Conservation (phyloP, 768 basidiomycete genomes). For the Russula sp. region DNA sequence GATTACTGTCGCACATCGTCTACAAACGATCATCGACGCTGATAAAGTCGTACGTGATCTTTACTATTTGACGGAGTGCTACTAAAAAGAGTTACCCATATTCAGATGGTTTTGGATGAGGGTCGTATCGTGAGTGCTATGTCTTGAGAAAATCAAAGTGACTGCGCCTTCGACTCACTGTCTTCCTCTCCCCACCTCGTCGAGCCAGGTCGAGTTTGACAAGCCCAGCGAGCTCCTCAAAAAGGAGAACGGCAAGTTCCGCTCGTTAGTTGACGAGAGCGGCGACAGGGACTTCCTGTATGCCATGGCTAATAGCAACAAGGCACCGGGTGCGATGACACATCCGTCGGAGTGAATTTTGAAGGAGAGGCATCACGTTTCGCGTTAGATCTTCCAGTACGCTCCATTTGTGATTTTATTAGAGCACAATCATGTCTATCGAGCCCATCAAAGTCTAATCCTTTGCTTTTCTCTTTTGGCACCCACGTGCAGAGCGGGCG, state of each 20-base stretch:
- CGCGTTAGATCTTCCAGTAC: background rate
- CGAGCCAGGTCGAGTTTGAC: conserved; percentile 40
- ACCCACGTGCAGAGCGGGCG: no score
- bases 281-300: conserved; percentile 35
- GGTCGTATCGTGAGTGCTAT: conserved; percentile 34
- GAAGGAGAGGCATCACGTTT: background rate
- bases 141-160: background rate
- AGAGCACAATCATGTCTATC: background rate
- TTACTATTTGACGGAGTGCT: background rate
- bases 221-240: conserved; percentile 38
- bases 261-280: conserved; percentile 37
- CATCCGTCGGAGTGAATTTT: background rate
- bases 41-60: conserved; percentile 44
- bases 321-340: background rate
- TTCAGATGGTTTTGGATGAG: conserved; percentile 40
- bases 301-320: conserved; percentile 23
- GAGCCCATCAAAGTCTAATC: background rate
- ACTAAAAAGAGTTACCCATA: background rate
- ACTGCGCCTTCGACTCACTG: background rate
- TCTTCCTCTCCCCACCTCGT: background rate
- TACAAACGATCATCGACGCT: conserved; percentile 55
- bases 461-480: no score
- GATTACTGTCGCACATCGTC: conserved; percentile 54
- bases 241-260: conserved; percentile 33
- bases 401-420: no score